phyloP scores from a whole-genome alignment of 176 grass and related monocot genomes.

The Oryza punctata region DNA sequence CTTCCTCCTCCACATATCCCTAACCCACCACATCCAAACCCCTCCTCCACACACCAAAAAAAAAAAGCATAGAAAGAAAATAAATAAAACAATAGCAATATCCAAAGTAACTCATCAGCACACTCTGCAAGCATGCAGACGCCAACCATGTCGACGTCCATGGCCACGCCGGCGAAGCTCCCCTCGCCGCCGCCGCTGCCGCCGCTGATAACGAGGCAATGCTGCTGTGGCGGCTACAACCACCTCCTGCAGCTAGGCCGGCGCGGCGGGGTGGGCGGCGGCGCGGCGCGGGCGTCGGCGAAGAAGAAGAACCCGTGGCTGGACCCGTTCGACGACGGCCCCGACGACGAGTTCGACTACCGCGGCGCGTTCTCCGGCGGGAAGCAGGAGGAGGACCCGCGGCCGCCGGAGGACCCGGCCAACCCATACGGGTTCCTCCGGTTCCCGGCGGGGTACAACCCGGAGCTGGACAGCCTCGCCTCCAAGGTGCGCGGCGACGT shows the following conservation, averaged over 20 bases:
- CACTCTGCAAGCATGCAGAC: constrained; percentile 39
- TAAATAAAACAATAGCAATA: constrained; percentile 2
- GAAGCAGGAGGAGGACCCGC: constrained; percentile 95
- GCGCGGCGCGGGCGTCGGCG: neutral
- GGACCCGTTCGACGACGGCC: constrained; percentile 85
- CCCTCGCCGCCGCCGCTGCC: neutral
- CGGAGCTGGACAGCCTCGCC: constrained; percentile 80
- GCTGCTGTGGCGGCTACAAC: neutral
- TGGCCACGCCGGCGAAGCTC: constrained; percentile 24
- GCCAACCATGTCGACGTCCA: constrained; percentile 46
- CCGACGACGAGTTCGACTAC: constrained; percentile 72
- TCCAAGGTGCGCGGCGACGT: constrained; percentile 90
- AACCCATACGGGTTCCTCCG: constrained; percentile 88
- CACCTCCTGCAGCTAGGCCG: neutral
- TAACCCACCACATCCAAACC: constrained; percentile 22
- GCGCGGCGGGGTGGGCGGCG: neutral
- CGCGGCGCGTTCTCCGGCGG: constrained; percentile 62
- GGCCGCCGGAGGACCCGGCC: constrained; percentile 58
- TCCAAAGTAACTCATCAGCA: constrained; percentile 14
- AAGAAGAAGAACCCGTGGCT: constrained; percentile 96
- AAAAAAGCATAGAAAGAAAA: too few relatives aligned
- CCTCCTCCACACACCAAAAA: neutral
- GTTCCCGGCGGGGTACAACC: constrained; percentile 80
- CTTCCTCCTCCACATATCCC: constrained; percentile 44
- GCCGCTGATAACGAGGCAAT: neutral